Base-by-base conservation (phyloP, 2,329 filamentous ascomycete species). In the Rutstroemia sp. region DNA sequence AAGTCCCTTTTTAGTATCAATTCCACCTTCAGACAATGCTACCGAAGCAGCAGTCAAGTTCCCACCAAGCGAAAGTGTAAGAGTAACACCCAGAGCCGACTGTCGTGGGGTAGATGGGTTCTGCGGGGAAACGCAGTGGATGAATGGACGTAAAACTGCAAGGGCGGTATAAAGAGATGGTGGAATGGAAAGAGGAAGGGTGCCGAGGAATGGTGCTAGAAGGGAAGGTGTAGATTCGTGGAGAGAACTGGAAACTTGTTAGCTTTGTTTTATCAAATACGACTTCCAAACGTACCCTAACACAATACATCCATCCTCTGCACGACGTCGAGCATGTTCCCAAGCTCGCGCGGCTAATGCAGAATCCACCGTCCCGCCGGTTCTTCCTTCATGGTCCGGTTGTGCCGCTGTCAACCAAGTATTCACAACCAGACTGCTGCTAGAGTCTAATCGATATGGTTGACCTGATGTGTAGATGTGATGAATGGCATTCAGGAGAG, bases 251-350 rank as follows among this genome's bases (percentile, higher is more conserved):
- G 47, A 61, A 48, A 34, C 17, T 52, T 8, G 49, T 57, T 34
- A 58, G 45, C 9, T 30, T 25, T 39, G 19, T 14, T 48, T 16
- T 14, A 17, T 25, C 17, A 27, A 39, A 12, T 46, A 34, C 19
- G 9, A 47, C 30, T 16, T 16, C 7, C 39, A 38, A 48, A 73
- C 84, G 64, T 78, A 95, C 90, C 88, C 88, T 63, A 99, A 74
- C 54, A 97, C 78, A 61, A 99, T 88, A 69, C 92, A 96, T 16
- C 90, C 92, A 74, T 99, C 94, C 71, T 99, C 94, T 44, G 94
- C 94, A 75, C 94, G 83, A 60, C 94, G 84, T 64, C 92, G 83
- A 56, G 94, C 92, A 76, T 99, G 94, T 74, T 99, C 94, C 92
- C 94, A 99, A 2, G 92, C 91, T 69, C 89, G 83, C 52, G 83